Base-by-base conservation (phyloP, 225 moss, liverwort and hornwort genomes). In the Straminergon stramineum region DNA sequence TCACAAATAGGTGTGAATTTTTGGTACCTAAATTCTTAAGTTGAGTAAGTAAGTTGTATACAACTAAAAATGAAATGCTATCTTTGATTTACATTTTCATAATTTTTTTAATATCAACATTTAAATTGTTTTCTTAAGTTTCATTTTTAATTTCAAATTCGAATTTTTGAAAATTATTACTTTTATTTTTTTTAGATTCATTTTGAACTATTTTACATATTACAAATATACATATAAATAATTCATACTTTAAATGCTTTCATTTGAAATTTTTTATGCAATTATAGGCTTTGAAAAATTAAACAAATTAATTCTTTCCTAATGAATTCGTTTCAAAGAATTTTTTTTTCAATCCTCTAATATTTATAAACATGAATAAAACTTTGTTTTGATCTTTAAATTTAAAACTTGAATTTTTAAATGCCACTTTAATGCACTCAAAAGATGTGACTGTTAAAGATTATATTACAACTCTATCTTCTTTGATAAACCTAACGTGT, bases 141-240 rank as follows among this genome's bases (percentile, higher is more conserved):
- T 9, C 15, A 62, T 21, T 31, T 1, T 21, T 13, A 14, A 31
- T n/a, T 61, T 62, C 2, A 31, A 39, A 10, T 18, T 79, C 48
- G 2, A 7, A 11, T n/a, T 27, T 58, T 7, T 7, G 10, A 62
- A 9, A 31, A 4, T 30, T 30, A 14, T 4, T 62, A 43, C 0
- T 31, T 20, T 6, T 5, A 30, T 61, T 21, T 62, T 0, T 0
- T 14, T 20, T 4, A 43, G 2, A 43, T 10, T 1, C 3, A 8
- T 32, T 61, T 32, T 6, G 1, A 62, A 32, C 2, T 3, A 63
- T 23, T 2, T 15, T 32, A 10, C 3, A 9, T 63, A 23, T 45
- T 15, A 45, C 10, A 63, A 45, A 34, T 62, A 32, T 32, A 6
- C 2, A 21, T 21, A 5, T 15, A 82, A 43, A 2, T 15, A 64